Conservation (phyloP, 768 basidiomycete genomes). For the Sutorius australiensis region DNA sequence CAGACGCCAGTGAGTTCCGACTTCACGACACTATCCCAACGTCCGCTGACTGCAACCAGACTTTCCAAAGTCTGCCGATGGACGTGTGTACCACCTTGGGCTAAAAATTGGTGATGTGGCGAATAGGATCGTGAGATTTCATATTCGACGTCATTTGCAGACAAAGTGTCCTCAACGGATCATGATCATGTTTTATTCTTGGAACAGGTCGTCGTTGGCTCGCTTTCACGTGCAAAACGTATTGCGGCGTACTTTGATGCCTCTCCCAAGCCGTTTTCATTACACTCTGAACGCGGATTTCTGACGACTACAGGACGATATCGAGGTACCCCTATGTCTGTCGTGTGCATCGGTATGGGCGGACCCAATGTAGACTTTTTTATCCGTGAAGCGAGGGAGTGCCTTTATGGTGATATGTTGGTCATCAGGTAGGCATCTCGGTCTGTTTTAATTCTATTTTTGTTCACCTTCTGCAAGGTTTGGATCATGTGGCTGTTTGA, state of each 20-base stretch:
- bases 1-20: conserved; percentile 60
- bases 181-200: background rate
- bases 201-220: conserved; percentile 67
- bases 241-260: conserved; percentile 62
- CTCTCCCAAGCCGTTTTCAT: conserved; percentile 54
- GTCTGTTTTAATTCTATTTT: background rate
- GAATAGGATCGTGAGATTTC: conserved; percentile 61
- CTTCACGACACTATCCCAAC: background rate
- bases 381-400: conserved; percentile 75
- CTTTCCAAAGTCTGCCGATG: conserved; percentile 70
- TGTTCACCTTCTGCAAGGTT: conserved; percentile 41
- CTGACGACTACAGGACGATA: conserved; percentile 67
- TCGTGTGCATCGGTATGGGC: conserved; percentile 84
- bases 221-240: conserved; percentile 58
- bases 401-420: conserved; percentile 57
- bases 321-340: conserved; percentile 58
- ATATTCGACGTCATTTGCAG: background rate
- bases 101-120: conserved; percentile 73
- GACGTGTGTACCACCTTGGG: conserved; percentile 77
- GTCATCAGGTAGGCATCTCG: conserved; percentile 40
- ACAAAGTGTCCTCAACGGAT: background rate
- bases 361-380: conserved; percentile 82
- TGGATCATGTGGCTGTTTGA: conserved; percentile 77
- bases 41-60: conserved; percentile 38
- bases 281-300: conserved; percentile 74